phyloP scores from a whole-genome alignment of 2,329 filamentous ascomycete genomes.

The Macrophomina phaseolina region DNA sequence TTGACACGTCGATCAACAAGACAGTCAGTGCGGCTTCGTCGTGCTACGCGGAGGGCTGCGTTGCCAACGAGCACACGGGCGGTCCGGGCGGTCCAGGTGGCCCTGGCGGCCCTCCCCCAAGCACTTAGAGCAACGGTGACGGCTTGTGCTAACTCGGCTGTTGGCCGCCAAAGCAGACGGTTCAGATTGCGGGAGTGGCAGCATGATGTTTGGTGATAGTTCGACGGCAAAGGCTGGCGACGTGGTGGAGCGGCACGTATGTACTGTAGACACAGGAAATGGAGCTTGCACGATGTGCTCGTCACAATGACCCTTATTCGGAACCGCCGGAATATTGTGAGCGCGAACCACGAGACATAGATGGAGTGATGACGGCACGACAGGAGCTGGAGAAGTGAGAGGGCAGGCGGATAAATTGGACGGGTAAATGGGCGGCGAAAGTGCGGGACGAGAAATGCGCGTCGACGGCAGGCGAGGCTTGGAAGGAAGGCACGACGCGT shows the following conservation, averaged over 20 bases:
- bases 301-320: neutral
- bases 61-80: conserved; percentile 23
- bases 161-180: neutral
- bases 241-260: neutral
- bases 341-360: neutral
- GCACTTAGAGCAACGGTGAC: neutral
- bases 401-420: neutral
- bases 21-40: conserved; percentile 18
- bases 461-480: neutral
- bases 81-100: neutral
- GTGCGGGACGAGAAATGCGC: conserved; percentile 4
- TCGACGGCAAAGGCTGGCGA: neutral
- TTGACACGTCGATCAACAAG: conserved; percentile 23
- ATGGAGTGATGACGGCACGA: neutral
- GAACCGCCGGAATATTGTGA: neutral
- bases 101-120: neutral
- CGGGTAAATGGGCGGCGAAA: conserved; percentile 13
- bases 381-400: neutral
- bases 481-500: neutral
- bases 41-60: conserved; percentile 24
- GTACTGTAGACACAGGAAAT: neutral
- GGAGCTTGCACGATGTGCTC: neutral
- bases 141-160: neutral
- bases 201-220: neutral
- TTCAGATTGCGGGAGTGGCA: no score